These are phyloP conservation scores for Linanthus parryae DNA, from an alignment of 148 eudicot species.

Conservation along the genomic window DNA sequence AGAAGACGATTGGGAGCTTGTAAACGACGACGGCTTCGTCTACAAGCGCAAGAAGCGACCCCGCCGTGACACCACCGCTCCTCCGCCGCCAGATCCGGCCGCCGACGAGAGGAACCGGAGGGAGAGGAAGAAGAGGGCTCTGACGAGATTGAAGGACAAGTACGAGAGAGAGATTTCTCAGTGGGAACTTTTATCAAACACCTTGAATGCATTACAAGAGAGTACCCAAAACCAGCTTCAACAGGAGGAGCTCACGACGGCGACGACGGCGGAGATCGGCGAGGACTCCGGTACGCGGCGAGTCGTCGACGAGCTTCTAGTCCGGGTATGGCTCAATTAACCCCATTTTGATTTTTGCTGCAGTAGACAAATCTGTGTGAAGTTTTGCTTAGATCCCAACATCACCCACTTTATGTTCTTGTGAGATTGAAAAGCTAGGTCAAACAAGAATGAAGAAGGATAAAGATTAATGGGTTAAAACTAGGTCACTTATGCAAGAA, in stretches of 20 bases:
- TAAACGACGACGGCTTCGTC: constrained; percentile 64
- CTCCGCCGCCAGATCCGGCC: constrained; percentile 50
- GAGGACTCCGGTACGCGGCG: constrained; percentile 7
- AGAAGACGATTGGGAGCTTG: constrained; percentile 52
- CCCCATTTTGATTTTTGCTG: constrained; percentile 1
- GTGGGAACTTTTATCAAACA: constrained; percentile 71
- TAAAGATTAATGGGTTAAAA: too few species aligned
- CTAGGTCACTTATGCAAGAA: too few species aligned
- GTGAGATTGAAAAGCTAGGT: too few species aligned
- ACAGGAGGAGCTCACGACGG: neutral
- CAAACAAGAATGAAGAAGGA: too few species aligned
- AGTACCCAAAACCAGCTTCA: constrained; percentile 13
- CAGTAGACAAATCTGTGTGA: neutral
- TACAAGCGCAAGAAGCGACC: constrained; percentile 53
- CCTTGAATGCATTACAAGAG: constrained; percentile 32
- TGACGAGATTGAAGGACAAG: constrained; percentile 39
- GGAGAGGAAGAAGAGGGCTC: constrained; percentile 33
- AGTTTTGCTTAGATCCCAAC: too few species aligned
- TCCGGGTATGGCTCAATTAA: constrained; percentile 19
- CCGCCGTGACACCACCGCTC: constrained; percentile 30
- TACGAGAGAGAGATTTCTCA: constrained; percentile 43
- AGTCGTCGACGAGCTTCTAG: constrained; percentile 23
- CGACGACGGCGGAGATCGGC: neutral
- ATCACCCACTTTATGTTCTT: too few species aligned
- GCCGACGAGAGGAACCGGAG: constrained; percentile 29